Conservation (phyloP, 2,329 filamentous ascomycete species). For the Dactylellina cionopaga region DNA sequence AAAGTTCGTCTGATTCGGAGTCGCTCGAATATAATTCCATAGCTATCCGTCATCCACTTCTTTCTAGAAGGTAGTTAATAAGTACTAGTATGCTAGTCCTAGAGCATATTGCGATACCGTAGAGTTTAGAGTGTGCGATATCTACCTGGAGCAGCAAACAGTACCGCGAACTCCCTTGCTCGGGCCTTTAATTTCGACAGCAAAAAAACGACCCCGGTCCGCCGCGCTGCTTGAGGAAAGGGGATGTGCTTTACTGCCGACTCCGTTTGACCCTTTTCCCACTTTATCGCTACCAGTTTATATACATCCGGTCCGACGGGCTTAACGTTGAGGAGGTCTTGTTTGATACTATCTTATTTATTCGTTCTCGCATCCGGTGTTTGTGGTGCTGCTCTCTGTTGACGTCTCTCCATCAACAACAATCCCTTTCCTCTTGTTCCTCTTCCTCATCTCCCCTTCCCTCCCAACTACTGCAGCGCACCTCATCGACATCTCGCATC, state of each 20-base stretch:
- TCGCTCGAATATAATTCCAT: too few species aligned
- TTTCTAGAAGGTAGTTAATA: too few species aligned
- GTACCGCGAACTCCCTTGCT: conserved; percentile 24
- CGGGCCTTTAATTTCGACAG: conserved; percentile 52
- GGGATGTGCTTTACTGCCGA: conserved; percentile 38
- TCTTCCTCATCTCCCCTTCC: conserved; percentile 48
- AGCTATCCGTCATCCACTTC: too few species aligned
- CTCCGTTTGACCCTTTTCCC: conserved; percentile 51
- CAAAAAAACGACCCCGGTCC: conserved; percentile 21
- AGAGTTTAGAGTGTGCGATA: neutral
- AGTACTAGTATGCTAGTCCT: too few species aligned
- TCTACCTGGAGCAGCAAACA: neutral
- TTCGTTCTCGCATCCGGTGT: conserved; percentile 47
- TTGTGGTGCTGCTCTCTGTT: conserved; percentile 40
- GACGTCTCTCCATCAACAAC: conserved; percentile 12
- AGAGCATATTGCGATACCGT: too few species aligned
- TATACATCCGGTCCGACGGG: too few species aligned
- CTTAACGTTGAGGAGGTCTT: too few species aligned
- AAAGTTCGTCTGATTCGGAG: too few species aligned
- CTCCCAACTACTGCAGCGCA: neutral
- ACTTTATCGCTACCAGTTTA: too few species aligned
- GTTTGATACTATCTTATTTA: conserved; percentile 52
- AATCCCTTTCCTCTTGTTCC: conserved; percentile 7
- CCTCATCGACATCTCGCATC: conserved; percentile 22
- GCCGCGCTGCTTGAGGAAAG: conserved; percentile 7